These are phyloP conservation scores for Phyllosticta capitalensis DNA, from an alignment of 2,329 filamentous ascomycete genomes.

Conservation along the genomic window DNA sequence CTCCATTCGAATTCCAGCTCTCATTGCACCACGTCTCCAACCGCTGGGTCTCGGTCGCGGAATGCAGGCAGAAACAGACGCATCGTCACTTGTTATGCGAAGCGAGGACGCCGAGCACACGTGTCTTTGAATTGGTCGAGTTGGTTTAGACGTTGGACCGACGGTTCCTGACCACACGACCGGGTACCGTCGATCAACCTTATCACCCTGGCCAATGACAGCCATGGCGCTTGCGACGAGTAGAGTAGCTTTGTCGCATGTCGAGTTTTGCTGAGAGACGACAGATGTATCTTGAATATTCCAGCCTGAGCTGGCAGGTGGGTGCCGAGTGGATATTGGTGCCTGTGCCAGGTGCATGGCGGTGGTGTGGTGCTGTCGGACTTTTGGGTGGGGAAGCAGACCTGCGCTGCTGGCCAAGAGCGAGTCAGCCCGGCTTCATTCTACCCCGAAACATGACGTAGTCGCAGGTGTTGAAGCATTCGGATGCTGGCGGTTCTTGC, in stretches of 20 bases:
- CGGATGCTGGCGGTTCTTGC: not conserved
- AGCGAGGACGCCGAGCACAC: not conserved
- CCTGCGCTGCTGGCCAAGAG: not conserved
- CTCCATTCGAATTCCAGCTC: not conserved
- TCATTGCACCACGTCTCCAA: not conserved
- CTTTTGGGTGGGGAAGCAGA: not conserved
- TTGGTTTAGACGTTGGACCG: not conserved
- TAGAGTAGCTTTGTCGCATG: not conserved
- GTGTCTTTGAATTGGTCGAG: not conserved
- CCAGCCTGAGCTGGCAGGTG: not conserved
- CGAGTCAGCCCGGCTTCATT: not conserved
- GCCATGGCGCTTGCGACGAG: not conserved
- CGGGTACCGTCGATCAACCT: not conserved
- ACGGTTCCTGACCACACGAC: not conserved
- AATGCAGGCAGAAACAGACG: not conserved
- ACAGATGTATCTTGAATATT: too few relatives aligned
- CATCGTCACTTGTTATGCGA: too few relatives aligned
- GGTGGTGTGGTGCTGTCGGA: not conserved
- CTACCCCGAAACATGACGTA: not conserved
- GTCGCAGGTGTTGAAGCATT: not conserved
- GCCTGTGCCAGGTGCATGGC: too few relatives aligned
- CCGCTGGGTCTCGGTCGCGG: not conserved
- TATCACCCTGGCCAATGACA: not conserved
- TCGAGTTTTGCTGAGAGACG: not conserved
- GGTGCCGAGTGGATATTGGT: not conserved